Conservation (phyloP, 352 stramenopile species). For the Phytophthora pinifolia region DNA sequence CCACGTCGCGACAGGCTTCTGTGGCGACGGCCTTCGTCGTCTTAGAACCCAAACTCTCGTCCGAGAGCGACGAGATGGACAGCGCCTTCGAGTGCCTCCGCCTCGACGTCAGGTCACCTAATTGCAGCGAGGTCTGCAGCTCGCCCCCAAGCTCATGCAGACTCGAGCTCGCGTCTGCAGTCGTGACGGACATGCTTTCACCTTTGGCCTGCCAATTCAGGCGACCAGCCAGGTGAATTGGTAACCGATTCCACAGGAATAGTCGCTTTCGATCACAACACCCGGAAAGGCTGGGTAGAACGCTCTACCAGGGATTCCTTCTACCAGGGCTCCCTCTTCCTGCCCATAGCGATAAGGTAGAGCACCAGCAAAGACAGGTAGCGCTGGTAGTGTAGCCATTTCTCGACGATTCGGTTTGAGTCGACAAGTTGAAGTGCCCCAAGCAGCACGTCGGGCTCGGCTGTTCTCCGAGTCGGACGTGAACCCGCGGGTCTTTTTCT, state of each 20-base stretch:
- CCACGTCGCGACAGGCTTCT: conserved; percentile 46
- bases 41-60: conserved; percentile 9
- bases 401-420: background rate
- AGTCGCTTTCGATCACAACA: conserved; percentile 8
- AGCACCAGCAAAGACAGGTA: too few species aligned
- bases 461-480: conserved; percentile 7
- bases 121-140: background rate
- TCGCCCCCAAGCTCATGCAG: background rate
- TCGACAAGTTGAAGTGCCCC: conserved; percentile 8
- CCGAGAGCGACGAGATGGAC: conserved; percentile 32
- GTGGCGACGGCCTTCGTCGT: conserved; percentile 1
- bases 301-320: too few species aligned
- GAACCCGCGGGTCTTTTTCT: conserved; percentile 11
- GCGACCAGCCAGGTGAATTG: conserved; percentile 1
- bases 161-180: conserved; percentile 4
- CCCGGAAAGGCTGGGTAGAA: too few species aligned
- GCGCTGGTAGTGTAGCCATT: too few species aligned
- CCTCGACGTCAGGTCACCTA: too few species aligned
- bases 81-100: conserved; percentile 16
- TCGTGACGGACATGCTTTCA: conserved; percentile 14
- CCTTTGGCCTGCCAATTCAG: conserved; percentile 1
- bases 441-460: conserved; percentile 22
- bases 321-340: too few species aligned
- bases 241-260: conserved; percentile 11
- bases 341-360: too few species aligned